These are phyloP conservation scores for Rhodosporidiobolus sp. DNA, from an alignment of 768 basidiomycete species.

Conservation along the genomic window DNA sequence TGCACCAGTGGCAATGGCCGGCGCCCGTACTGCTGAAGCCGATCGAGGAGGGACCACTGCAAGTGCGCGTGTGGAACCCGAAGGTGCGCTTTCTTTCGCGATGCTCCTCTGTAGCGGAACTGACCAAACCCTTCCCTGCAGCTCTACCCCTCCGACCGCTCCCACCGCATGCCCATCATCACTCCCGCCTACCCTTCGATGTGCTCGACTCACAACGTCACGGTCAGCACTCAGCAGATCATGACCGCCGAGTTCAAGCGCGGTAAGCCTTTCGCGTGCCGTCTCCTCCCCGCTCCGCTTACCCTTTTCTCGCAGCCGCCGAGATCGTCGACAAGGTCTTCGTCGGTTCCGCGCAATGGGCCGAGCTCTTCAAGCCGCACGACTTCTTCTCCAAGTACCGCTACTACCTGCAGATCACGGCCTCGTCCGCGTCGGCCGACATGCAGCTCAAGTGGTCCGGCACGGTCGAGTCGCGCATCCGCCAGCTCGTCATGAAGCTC, in stretches of 20 bases:
- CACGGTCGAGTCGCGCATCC: slow-evolving; percentile 94
- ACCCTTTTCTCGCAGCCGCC: slow-evolving; percentile 58
- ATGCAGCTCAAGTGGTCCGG: slow-evolving; percentile 95
- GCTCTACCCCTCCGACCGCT: slow-evolving; percentile 84
- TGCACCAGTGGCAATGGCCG: slow-evolving; percentile 98
- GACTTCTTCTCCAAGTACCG: slow-evolving; percentile 97
- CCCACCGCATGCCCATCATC: slow-evolving; percentile 99
- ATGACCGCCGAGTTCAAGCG: slow-evolving; percentile 94
- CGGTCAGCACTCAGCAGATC: slow-evolving; percentile 88
- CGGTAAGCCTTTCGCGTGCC: slow-evolving; percentile 58
- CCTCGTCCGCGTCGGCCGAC: slow-evolving; percentile 78
- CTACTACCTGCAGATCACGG: slow-evolving; percentile 93
- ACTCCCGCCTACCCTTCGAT: slow-evolving; percentile 98
- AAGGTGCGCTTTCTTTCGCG: slow-evolving; percentile 58
- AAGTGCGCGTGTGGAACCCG: slow-evolving; percentile 97
- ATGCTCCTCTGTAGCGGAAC: not conserved
- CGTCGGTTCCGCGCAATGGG: slow-evolving; percentile 76
- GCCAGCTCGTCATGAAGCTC: slow-evolving; percentile 95
- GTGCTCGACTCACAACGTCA: slow-evolving; percentile 98
- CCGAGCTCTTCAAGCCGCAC: slow-evolving; percentile 88
- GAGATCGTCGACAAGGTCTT: slow-evolving; percentile 85
- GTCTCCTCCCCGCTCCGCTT: not conserved
- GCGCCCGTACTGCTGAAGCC: slow-evolving; percentile 95
- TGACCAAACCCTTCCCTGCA: slow-evolving; percentile 44
- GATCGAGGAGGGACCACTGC: slow-evolving; percentile 89